Evolutionary conservation across 2,329 filamentous ascomycete species (phyloP).

Genomic region (Alternaria brassicae): DNA sequence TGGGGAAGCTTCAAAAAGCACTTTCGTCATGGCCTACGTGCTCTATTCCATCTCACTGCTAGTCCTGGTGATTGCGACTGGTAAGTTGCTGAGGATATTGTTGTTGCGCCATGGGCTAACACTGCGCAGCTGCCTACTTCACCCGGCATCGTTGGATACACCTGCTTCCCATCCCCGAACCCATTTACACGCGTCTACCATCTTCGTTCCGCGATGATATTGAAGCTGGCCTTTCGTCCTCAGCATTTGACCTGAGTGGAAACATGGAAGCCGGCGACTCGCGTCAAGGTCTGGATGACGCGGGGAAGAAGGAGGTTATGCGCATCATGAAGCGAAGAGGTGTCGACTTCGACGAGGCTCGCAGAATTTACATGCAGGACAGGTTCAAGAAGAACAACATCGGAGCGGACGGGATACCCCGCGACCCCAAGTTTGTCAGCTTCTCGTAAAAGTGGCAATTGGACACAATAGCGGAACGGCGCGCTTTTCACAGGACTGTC

Average conservation of each 20-base stretch:
- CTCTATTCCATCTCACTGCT: constrained; percentile 79
- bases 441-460: constrained; percentile 64
- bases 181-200: constrained; percentile 80
- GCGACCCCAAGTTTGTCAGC: constrained; percentile 94
- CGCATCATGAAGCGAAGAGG: constrained; percentile 87
- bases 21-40: constrained; percentile 73
- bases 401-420: constrained; percentile 82
- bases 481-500: background rate
- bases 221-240: constrained; percentile 83
- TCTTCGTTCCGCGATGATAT: constrained; percentile 81
- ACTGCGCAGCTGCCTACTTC: constrained; percentile 71
- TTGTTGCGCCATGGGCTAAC: constrained; percentile 21
- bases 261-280: constrained; percentile 83
- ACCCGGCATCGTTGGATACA: constrained; percentile 80
- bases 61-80: constrained; percentile 73
- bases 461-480: background rate
- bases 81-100: constrained; percentile 53
- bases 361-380: constrained; percentile 84
- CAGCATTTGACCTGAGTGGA: constrained; percentile 79
- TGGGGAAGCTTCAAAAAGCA: constrained; percentile 7
- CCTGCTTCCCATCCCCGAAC: constrained; percentile 67
- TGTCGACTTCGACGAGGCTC: constrained; percentile 88
- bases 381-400: constrained; percentile 88
- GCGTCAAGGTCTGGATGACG: constrained; percentile 80
- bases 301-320: constrained; percentile 80